phyloP scores from a whole-genome alignment of 805 yeast genomes.

The Maudiozyma pseudohumilis region DNA sequence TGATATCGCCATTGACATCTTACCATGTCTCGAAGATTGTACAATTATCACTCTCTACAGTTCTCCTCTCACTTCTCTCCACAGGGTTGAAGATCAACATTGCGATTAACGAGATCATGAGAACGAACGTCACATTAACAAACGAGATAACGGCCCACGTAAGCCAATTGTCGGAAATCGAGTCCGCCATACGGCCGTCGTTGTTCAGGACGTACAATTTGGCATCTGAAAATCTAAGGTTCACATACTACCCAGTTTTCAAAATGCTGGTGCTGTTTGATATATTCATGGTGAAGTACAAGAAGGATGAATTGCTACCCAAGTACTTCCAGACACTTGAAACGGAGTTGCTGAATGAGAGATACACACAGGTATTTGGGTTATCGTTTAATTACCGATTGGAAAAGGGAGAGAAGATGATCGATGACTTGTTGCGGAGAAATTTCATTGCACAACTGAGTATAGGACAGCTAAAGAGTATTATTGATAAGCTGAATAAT shows the following conservation, averaged over 20 bases:
- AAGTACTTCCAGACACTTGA: slow-evolving; percentile 11
- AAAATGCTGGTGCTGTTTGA: slow-evolving; percentile 25
- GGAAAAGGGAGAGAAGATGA: slow-evolving; percentile 8
- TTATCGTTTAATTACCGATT: slow-evolving; percentile 18
- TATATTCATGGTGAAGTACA: slow-evolving; percentile 17
- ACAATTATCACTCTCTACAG: slow-evolving; percentile 21
- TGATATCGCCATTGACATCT: slow-evolving; percentile 13
- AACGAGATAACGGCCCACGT: slow-evolving; percentile 1
- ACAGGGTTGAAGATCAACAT: slow-evolving; percentile 17
- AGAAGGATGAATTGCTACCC: slow-evolving; percentile 17
- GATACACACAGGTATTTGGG: slow-evolving; percentile 14
- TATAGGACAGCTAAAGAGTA: slow-evolving; percentile 5
- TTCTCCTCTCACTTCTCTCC: slow-evolving; percentile 17
- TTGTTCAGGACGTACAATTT: slow-evolving; percentile 15
- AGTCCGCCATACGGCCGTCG: slow-evolving; percentile 13
- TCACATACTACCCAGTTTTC: slow-evolving; percentile 25
- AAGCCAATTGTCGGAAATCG: slow-evolving; percentile 8
- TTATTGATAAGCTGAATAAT: neutral
- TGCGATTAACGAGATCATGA: neutral
- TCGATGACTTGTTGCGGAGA: slow-evolving; percentile 13
- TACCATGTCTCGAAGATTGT: slow-evolving; percentile 19
- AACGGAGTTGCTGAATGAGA: slow-evolving; percentile 11
- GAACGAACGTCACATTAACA: neutral
- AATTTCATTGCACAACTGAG: slow-evolving; percentile 10
- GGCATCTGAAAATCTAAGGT: slow-evolving; percentile 21